Conservation (phyloP, 2,329 filamentous ascomycete genomes). For the Pyrenophora teres region DNA sequence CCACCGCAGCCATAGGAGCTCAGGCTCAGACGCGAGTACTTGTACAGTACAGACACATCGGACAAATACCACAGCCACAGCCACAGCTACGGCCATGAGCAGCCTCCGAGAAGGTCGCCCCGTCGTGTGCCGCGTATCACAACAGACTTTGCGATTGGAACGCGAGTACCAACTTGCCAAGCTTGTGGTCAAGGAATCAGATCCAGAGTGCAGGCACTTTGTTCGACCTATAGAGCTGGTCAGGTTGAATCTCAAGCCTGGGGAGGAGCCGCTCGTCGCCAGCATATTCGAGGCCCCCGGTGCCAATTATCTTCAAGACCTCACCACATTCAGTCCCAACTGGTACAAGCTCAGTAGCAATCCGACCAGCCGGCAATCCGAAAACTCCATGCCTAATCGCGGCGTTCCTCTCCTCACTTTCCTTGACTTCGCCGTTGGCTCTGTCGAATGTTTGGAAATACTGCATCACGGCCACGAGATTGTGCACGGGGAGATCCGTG, state of each 20-base stretch:
- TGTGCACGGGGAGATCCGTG: conserved; percentile 88
- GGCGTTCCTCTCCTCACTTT: conserved; percentile 76
- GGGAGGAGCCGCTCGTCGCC: conserved; percentile 76
- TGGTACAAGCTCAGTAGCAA: conserved; percentile 42
- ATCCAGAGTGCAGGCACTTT: conserved; percentile 76
- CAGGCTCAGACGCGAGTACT: conserved; percentile 43
- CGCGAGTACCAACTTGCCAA: conserved; percentile 84
- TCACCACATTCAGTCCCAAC: conserved; percentile 76
- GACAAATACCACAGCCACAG: conserved; percentile 56
- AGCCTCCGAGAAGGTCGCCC: conserved; percentile 50
- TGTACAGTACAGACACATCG: conserved; percentile 53
- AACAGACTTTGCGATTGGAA: conserved; percentile 81
- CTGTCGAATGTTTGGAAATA: conserved; percentile 82
- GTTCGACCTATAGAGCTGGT: conserved; percentile 80
- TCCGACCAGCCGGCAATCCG: conserved; percentile 17
- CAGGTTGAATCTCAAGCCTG: conserved; percentile 68
- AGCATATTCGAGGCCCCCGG: conserved; percentile 82
- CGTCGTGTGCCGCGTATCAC: conserved; percentile 81
- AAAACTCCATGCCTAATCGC: conserved; percentile 45
- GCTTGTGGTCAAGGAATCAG: conserved; percentile 70
- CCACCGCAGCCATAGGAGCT: conserved; percentile 38
- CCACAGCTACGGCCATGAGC: conserved; percentile 55
- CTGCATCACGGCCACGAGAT: conserved; percentile 87
- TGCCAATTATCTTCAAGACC: conserved; percentile 69
- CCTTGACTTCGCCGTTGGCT: conserved; percentile 88